Evolutionary conservation across 331 rosid genomes (phyloP).

Genomic region (Malus hybrid): DNA sequence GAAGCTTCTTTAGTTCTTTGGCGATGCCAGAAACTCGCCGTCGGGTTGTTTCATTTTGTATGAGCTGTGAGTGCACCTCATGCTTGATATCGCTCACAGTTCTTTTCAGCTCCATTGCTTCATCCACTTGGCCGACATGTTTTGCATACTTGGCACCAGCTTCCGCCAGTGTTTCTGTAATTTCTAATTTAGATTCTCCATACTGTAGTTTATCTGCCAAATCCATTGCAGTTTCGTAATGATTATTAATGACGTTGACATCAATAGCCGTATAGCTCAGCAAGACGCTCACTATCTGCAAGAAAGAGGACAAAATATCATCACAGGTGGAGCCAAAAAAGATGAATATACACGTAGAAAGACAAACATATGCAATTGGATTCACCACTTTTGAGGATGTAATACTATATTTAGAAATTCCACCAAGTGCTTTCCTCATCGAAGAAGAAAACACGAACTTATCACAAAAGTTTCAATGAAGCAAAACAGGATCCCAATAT

Average conservation of each 20-base stretch:
- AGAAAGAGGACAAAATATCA: constrained; percentile 15
- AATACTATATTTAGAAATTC: background rate
- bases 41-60: constrained; percentile 72
- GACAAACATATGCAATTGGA: background rate
- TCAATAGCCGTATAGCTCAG: constrained; percentile 51
- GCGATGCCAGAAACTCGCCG: constrained; percentile 93
- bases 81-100: constrained; percentile 95
- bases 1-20: constrained; percentile 86
- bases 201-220: constrained; percentile 78
- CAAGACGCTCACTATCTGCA: constrained; percentile 62
- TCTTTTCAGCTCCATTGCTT: constrained; percentile 88
- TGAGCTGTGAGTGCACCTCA: constrained; percentile 83
- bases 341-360: background rate
- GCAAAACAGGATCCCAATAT: background rate
- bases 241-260: constrained; percentile 70
- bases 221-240: constrained; percentile 84
- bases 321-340: background rate
- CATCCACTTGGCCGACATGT: constrained; percentile 73
- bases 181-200: constrained; percentile 65
- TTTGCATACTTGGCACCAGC: constrained; percentile 86
- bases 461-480: background rate
- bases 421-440: background rate
- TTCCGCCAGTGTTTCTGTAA: constrained; percentile 61
- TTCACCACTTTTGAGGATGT: background rate
- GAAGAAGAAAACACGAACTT: background rate